Evolutionary conservation across 768 basidiomycete species (phyloP).

Genomic region (Psilocybe azurescens): DNA sequence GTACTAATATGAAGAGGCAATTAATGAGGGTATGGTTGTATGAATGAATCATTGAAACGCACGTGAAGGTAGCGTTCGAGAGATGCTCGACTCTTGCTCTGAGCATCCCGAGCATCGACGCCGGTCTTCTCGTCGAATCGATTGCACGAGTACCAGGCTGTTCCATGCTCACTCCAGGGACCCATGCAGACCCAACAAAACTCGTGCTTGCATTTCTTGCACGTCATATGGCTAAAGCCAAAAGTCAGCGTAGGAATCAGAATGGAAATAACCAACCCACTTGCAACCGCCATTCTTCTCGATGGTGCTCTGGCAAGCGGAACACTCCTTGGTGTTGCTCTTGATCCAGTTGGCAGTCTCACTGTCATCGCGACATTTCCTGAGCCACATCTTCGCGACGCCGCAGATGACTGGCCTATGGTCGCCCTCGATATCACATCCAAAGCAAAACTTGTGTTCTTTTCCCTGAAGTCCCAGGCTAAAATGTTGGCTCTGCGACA

Average conservation of each 20-base stretch:
- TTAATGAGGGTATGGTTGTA: background rate
- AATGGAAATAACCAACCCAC: slow-evolving; percentile 54
- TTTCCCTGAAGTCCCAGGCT: slow-evolving; percentile 38
- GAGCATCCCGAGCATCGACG: slow-evolving; percentile 88
- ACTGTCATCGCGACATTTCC: slow-evolving; percentile 96
- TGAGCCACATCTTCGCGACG: slow-evolving; percentile 92
- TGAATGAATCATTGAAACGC: slow-evolving; percentile 34
- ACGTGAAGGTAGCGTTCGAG: slow-evolving; percentile 97
- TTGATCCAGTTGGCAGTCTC: slow-evolving; percentile 99
- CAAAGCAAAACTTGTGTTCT: slow-evolving; percentile 92
- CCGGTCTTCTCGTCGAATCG: slow-evolving; percentile 94
- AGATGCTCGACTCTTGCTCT: slow-evolving; percentile 87
- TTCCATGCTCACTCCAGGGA: slow-evolving; percentile 97
- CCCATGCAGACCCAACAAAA: slow-evolving; percentile 99
- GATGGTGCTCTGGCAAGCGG: slow-evolving; percentile 95
- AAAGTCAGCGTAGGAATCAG: slow-evolving; percentile 6
- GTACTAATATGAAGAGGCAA: slow-evolving; percentile 59
- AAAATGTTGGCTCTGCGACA: slow-evolving; percentile 38
- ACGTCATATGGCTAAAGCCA: slow-evolving; percentile 91
- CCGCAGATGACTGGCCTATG: slow-evolving; percentile 92
- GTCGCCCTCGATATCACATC: slow-evolving; percentile 86
- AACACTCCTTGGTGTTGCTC: slow-evolving; percentile 99
- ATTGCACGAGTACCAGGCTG: slow-evolving; percentile 97
- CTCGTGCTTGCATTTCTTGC: slow-evolving; percentile 98
- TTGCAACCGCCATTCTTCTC: slow-evolving; percentile 99